Evolutionary conservation across 2,329 filamentous ascomycete genomes (phyloP).

Genomic region (Penicillium expansum): DNA sequence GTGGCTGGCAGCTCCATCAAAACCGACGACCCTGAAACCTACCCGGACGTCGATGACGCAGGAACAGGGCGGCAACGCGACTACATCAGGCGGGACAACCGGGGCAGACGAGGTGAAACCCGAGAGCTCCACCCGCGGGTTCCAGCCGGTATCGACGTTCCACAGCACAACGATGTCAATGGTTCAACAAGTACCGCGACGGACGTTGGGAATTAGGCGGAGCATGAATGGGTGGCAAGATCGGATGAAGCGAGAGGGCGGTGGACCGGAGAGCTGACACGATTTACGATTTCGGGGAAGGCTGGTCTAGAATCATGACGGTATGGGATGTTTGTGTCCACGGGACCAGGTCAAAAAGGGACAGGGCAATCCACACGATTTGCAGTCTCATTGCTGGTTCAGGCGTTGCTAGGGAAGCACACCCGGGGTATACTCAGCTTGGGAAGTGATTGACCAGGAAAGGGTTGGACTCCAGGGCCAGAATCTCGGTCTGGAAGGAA

Average conservation of each 20-base stretch:
- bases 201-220: conserved; percentile 44
- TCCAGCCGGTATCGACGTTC: conserved; percentile 35
- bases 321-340: background rate
- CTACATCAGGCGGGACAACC: conserved; percentile 8
- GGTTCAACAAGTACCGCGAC: conserved; percentile 31
- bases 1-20: conserved; percentile 32
- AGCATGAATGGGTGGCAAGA: conserved; percentile 46
- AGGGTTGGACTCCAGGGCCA: conserved; percentile 6
- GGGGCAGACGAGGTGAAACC: conserved; percentile 27
- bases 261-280: conserved; percentile 17
- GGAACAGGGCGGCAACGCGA: conserved; percentile 8
- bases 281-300: background rate
- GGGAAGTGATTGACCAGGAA: conserved; percentile 11
- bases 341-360: conserved; percentile 2
- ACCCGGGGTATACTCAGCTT: background rate
- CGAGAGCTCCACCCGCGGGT: conserved; percentile 20
- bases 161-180: conserved; percentile 43
- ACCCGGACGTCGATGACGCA: conserved; percentile 11
- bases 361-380: conserved; percentile 4
- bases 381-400: conserved; percentile 8
- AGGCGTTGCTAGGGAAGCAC: conserved; percentile 7
- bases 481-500: conserved; percentile 7
- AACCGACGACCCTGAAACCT: conserved; percentile 23
- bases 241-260: conserved; percentile 34
- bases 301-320: conserved; percentile 13